A percentile compares a stretch with the other conserved stretches of the same genome.
Conservation (phyloP, 371 early-diverging fungal species). For the Mucor mucedo region DNA sequence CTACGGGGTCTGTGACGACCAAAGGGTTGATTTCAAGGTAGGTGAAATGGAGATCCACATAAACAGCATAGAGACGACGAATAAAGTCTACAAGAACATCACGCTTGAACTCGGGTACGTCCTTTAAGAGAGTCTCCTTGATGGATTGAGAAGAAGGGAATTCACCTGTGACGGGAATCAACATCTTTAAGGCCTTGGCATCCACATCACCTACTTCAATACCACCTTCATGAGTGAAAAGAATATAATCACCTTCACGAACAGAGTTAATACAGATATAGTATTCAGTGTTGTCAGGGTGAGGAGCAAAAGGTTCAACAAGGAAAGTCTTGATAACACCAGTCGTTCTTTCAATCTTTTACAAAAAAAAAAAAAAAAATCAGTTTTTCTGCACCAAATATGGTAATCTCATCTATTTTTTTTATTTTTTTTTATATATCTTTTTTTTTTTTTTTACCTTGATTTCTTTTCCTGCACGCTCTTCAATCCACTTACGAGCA, state of each 20-base stretch:
- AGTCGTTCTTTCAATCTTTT: conserved; percentile 80
- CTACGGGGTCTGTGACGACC: conserved; percentile 83
- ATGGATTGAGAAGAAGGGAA: conserved; percentile 74
- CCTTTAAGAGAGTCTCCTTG: conserved; percentile 65
- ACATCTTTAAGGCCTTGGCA: conserved; percentile 88
- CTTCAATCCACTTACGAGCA: conserved; percentile 88
- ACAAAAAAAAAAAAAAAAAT: not conserved
- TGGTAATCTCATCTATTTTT: conserved; percentile 24
- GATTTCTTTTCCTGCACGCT: conserved; percentile 84
- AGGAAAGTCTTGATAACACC: conserved; percentile 94
- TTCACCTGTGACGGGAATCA: conserved; percentile 67
- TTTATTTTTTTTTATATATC: conserved; percentile 4
- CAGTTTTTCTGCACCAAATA: conserved; percentile 8
- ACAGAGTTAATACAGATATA: conserved; percentile 96
- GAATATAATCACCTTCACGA: conserved; percentile 94
- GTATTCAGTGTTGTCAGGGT: conserved; percentile 90
- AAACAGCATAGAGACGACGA: conserved; percentile 90
- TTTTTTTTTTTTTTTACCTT: conserved; percentile 56
- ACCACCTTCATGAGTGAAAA: conserved; percentile 97
- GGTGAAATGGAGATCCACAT: conserved; percentile 95
- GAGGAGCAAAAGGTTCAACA: conserved; percentile 96
- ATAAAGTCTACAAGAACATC: conserved; percentile 91
- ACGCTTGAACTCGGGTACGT: conserved; percentile 75
- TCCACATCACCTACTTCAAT: conserved; percentile 99
- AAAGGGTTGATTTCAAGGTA: conserved; percentile 99